Conservation (phyloP, 768 basidiomycete species). For the Arthromyces matolae region DNA sequence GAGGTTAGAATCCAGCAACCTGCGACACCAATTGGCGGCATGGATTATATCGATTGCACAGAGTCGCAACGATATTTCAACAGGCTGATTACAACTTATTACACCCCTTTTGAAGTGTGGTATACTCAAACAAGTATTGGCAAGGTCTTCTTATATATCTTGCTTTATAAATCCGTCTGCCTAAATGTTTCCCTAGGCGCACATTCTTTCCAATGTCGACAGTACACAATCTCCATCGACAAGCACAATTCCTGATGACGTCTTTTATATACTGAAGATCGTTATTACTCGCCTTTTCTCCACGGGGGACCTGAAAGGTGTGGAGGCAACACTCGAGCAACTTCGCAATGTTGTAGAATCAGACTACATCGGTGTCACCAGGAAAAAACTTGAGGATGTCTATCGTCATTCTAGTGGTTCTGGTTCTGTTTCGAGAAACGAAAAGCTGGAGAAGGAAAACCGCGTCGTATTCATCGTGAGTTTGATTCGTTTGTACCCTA, state of each 20-base stretch:
- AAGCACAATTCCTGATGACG: constrained; percentile 87
- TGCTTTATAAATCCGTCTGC: background rate
- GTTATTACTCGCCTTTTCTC: constrained; percentile 76
- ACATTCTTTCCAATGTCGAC: constrained; percentile 78
- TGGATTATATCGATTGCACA: constrained; percentile 41
- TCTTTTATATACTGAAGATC: constrained; percentile 91
- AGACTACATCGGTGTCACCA: constrained; percentile 79
- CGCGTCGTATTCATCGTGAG: constrained; percentile 79
- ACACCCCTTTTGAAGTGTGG: constrained; percentile 89
- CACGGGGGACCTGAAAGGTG: constrained; percentile 60
- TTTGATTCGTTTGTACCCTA: constrained; percentile 11
- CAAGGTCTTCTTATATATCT: constrained; percentile 54
- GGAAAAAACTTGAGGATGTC: constrained; percentile 84
- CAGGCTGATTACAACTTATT: constrained; percentile 66
- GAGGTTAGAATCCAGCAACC: constrained; percentile 5
- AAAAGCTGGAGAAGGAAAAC: constrained; percentile 79
- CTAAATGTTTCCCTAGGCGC: constrained; percentile 56
- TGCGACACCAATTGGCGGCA: constrained; percentile 11
- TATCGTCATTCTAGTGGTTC: constrained; percentile 53
- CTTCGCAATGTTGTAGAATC: constrained; percentile 75
- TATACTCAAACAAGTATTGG: constrained; percentile 83
- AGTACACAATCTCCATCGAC: constrained; percentile 54
- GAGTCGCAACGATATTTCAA: constrained; percentile 59
- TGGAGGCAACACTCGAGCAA: constrained; percentile 56
- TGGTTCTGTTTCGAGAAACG: constrained; percentile 50